A percentile compares a stretch with the other conserved stretches of the same genome.
Conservation (phyloP, 768 basidiomycete genomes). For the Rhodocollybia butyracea region DNA sequence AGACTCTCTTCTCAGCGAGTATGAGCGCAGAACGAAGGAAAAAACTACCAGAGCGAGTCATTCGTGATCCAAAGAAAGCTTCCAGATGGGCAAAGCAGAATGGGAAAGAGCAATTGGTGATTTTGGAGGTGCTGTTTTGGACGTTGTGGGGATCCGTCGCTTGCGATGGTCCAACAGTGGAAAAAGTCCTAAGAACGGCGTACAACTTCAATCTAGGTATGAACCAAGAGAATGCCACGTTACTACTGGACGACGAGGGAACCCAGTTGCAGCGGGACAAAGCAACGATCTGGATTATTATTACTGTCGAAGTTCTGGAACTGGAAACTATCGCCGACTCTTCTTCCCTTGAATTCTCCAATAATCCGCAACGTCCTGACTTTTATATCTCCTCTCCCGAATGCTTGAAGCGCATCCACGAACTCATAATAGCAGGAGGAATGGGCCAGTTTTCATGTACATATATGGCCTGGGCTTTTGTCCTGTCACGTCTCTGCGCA, state of each 20-base stretch:
- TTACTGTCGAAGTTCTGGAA: constrained; percentile 77
- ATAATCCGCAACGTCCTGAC: constrained; percentile 41
- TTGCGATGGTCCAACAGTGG: constrained; percentile 62
- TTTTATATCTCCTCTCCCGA: constrained; percentile 62
- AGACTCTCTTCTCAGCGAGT: constrained; percentile 55
- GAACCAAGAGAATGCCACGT: constrained; percentile 55
- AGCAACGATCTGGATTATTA: constrained; percentile 72
- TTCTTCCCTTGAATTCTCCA: constrained; percentile 47
- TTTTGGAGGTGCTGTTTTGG: constrained; percentile 89
- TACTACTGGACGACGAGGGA: constrained; percentile 76
- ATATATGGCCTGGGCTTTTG: constrained; percentile 82
- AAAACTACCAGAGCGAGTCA: constrained; percentile 41
- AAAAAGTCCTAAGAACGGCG: constrained; percentile 60
- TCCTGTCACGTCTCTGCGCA: constrained; percentile 61
- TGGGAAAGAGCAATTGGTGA: constrained; percentile 69
- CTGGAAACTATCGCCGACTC: constrained; percentile 66
- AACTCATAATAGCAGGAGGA: constrained; percentile 55
- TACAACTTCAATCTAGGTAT: constrained; percentile 65
- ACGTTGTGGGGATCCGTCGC: constrained; percentile 76
- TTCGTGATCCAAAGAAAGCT: constrained; percentile 53
- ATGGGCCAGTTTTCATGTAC: constrained; percentile 66
- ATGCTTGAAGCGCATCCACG: constrained; percentile 64
- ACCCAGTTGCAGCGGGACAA: constrained; percentile 61
- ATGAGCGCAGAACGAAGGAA: constrained; percentile 50
- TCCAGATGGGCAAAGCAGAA: constrained; percentile 75